Percentiles rank a stretch among this genome's conserved stretches.
These are phyloP conservation scores for Kwoniella botswanensis DNA, from an alignment of 768 basidiomycete species.

Conservation along the genomic window DNA sequence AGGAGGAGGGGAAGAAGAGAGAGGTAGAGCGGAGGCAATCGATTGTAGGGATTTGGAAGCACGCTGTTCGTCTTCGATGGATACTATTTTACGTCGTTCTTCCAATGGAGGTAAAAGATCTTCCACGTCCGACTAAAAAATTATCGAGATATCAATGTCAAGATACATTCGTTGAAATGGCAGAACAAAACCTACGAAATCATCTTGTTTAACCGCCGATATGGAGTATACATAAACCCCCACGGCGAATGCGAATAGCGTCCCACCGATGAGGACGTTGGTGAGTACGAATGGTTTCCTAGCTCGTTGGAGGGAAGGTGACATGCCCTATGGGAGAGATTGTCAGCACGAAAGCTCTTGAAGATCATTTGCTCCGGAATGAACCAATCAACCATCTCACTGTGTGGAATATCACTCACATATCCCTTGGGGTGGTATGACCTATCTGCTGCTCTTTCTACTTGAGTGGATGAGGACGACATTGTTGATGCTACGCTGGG, in stretches of 20 bases:
- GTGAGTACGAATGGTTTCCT: slow-evolving; percentile 78
- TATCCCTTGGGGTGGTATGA: slow-evolving; percentile 41
- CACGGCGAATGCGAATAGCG: slow-evolving; percentile 73
- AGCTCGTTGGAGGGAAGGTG: slow-evolving; percentile 83
- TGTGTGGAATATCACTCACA: slow-evolving; percentile 24
- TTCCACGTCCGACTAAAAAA: slow-evolving; percentile 50
- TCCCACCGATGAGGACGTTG: slow-evolving; percentile 78
- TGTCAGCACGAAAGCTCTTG: no score
- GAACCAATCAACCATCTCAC: slow-evolving; percentile 9
- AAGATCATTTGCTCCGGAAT: neutral
- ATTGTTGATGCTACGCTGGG: neutral
- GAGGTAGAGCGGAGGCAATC: slow-evolving; percentile 38
- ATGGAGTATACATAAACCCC: slow-evolving; percentile 93
- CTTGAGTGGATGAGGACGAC: slow-evolving; percentile 10
- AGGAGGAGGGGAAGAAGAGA: slow-evolving; percentile 11
- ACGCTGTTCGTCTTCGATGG: slow-evolving; percentile 59
- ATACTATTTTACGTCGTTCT: slow-evolving; percentile 50
- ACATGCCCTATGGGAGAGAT: slow-evolving; percentile 70
- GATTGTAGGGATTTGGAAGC: slow-evolving; percentile 32
- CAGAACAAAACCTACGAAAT: slow-evolving; percentile 62
- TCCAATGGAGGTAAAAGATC: slow-evolving; percentile 58
- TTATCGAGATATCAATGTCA: neutral
- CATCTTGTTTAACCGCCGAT: slow-evolving; percentile 89
- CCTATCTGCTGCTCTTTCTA: slow-evolving; percentile 22
- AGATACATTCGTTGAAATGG: no score